Base-by-base conservation (phyloP, 169 alveolate species). In the Neospora caninum region DNA sequence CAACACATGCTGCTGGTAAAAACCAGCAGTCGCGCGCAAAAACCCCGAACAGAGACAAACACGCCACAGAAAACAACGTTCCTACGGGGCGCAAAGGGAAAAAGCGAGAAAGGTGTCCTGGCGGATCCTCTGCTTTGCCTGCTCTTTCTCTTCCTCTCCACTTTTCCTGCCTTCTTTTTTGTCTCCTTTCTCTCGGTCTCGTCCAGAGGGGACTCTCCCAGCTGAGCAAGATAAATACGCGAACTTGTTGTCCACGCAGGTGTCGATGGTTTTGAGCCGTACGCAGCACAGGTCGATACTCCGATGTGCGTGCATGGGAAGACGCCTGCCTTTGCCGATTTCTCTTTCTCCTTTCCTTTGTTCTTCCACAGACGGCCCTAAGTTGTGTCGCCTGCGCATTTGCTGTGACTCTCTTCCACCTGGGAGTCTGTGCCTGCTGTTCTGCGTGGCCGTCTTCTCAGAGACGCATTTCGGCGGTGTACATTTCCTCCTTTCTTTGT, bases 401-500 rank as follows among this genome's bases (percentile, higher is more conserved):
- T 64, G 34, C n/a, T 6, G 4, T 64, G 25, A 22, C n/a, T 64
- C 73, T 6, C 20, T 64, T 16, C 25, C 31, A 6, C 38, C 10
- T 69, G 9, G 38, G 38, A 7, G 31, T 22, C 82, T 69, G 38
- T 69, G 9, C 27, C 82, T 69, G 41, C 27, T 9, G 6, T n/a
- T 69, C 38, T 69, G 9, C 38, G 41, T 69, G n/a, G n/a, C n/a
- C 58, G 4, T 73, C 86, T n/a, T 73, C 31, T 13, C 92, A 88
- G 92, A 42, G 92, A 25, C 92, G 92, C 36, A 88, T 54, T 36
- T 16, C 84, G 42, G 45, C 67, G 45, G 34, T 36, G 41, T 88
- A 88, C 92, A 88, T 88, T 49, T 42, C 92, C 16, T 88, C 92
- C 67, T 88, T 54, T 34, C 64, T 88, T 83, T 88, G 92, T 64